These are phyloP conservation scores for Davidsoniella eucalypti DNA, from an alignment of 2,329 filamentous ascomycete genomes.

Conservation along the genomic window DNA sequence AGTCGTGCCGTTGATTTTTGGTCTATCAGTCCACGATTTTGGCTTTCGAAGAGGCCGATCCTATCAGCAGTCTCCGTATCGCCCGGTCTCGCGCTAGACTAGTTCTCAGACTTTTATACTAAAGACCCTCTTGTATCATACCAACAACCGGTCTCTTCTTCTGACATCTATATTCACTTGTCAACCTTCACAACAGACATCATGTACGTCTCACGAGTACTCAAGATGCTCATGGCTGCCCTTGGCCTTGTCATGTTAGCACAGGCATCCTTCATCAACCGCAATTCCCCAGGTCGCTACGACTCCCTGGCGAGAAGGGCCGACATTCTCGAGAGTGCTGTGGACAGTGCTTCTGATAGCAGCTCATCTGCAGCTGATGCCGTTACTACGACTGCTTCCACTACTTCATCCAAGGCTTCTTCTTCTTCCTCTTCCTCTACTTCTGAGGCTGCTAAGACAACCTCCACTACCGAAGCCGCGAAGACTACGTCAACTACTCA, in stretches of 20 bases:
- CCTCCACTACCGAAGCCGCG: neutral
- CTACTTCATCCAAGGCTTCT: neutral
- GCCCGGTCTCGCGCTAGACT: no score
- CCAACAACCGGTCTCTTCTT: no score
- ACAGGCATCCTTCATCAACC: slow-evolving; percentile 24
- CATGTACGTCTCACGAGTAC: slow-evolving; percentile 32
- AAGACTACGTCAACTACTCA: slow-evolving; percentile 2
- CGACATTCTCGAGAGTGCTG: neutral
- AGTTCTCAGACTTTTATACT: no score
- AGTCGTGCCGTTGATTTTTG: no score
- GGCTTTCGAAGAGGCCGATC: no score
- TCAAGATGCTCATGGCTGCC: slow-evolving; percentile 32
- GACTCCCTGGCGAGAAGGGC: slow-evolving; percentile 8
- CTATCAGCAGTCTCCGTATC: no score
- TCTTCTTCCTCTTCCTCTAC: neutral
- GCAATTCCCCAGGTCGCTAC: slow-evolving; percentile 8
- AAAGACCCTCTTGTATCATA: no score
- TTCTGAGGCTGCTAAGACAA: neutral
- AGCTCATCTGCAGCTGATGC: neutral
- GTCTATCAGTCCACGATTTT: no score
- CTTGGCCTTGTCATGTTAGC: slow-evolving; percentile 30
- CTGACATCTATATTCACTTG: neutral
- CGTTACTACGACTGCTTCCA: slow-evolving; percentile 1
- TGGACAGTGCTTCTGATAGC: neutral
- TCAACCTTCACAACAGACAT: slow-evolving; percentile 13